Percentiles rank a stretch among this genome's conserved stretches.
These are phyloP conservation scores for Phoenix roebelenii DNA, from an alignment of 176 grass and related monocot species.

Conservation along the genomic window DNA sequence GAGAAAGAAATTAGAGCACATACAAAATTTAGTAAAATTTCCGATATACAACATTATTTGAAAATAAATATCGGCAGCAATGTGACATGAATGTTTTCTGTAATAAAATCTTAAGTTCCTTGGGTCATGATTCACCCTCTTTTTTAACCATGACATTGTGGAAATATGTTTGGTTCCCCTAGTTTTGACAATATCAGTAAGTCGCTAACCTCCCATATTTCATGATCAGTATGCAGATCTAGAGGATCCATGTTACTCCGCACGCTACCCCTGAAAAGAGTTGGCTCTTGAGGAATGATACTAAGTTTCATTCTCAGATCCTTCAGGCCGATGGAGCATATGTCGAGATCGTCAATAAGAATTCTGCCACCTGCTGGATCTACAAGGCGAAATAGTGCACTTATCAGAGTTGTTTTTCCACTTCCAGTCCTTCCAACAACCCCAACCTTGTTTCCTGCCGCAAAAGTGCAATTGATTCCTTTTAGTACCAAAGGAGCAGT, in stretches of 20 bases:
- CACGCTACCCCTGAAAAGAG: conserved; percentile 84
- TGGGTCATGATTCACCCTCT: no score
- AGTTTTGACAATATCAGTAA: no score
- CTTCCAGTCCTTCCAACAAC: conserved; percentile 89
- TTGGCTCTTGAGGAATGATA: conserved; percentile 95
- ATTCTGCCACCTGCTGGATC: conserved; percentile 68
- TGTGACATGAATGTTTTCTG: no score
- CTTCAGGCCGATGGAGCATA: conserved; percentile 75
- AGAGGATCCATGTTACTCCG: conserved; percentile 87
- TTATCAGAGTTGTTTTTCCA: conserved; percentile 87
- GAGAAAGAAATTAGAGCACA: no score
- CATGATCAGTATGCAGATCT: conserved; percentile 60
- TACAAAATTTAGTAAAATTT: no score
- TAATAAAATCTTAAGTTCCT: no score
- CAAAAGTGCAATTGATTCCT: conserved; percentile 78
- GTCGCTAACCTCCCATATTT: conserved; percentile 85
- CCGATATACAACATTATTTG: no score
- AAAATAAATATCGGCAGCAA: no score
- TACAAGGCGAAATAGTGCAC: conserved; percentile 74
- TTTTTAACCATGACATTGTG: no score
- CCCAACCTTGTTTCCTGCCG: conserved; percentile 67
- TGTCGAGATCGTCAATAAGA: conserved; percentile 74
- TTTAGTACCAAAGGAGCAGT: conserved; percentile 82
- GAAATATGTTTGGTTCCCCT: no score
- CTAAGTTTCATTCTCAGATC: conserved; percentile 94